Percentiles rank a stretch among this genome's conserved stretches.
Conservation (phyloP, 176 grass and related monocot species). For the Oryza meridionalis region DNA sequence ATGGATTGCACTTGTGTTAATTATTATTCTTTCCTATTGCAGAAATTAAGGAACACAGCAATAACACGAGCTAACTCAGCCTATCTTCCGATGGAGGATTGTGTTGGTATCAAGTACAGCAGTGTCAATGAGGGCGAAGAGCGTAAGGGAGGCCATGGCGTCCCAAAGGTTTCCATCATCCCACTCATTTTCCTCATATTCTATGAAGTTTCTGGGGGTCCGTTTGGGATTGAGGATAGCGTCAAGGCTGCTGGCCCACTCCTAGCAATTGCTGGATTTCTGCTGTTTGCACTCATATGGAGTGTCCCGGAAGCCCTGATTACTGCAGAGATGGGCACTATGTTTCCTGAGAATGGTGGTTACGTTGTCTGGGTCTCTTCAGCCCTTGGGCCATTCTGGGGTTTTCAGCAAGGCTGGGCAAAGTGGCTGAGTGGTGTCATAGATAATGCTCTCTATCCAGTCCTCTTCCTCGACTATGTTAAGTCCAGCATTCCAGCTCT, state of each 20-base stretch:
- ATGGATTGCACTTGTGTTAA: background rate
- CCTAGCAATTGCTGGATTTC: conserved; percentile 77
- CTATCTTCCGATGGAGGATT: conserved; percentile 44
- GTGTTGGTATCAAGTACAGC: conserved; percentile 36
- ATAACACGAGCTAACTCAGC: conserved; percentile 41
- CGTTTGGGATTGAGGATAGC: conserved; percentile 90
- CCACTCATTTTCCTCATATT: conserved; percentile 93
- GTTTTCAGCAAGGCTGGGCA: conserved; percentile 95
- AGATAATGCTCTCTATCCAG: conserved; percentile 89
- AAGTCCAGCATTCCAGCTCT: conserved; percentile 73
- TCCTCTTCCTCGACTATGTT: conserved; percentile 88
- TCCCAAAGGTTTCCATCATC: conserved; percentile 70
- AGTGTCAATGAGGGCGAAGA: conserved; percentile 19
- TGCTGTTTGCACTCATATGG: conserved; percentile 83
- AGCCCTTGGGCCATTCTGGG: conserved; percentile 85
- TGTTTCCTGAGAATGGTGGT: conserved; percentile 91
- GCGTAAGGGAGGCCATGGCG: conserved; percentile 43
- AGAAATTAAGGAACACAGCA: conserved; percentile 55
- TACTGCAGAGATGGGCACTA: conserved; percentile 92
- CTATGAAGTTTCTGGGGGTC: conserved; percentile 92
- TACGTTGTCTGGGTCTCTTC: conserved; percentile 92
- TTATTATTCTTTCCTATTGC: conserved; percentile 31
- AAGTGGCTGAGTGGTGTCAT: conserved; percentile 96
- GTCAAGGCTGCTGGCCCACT: conserved; percentile 81
- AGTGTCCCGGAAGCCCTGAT: conserved; percentile 88